These are phyloP conservation scores for Colletotrichum cordylinicola DNA, from an alignment of 2,329 filamentous ascomycete genomes.

Conservation along the genomic window DNA sequence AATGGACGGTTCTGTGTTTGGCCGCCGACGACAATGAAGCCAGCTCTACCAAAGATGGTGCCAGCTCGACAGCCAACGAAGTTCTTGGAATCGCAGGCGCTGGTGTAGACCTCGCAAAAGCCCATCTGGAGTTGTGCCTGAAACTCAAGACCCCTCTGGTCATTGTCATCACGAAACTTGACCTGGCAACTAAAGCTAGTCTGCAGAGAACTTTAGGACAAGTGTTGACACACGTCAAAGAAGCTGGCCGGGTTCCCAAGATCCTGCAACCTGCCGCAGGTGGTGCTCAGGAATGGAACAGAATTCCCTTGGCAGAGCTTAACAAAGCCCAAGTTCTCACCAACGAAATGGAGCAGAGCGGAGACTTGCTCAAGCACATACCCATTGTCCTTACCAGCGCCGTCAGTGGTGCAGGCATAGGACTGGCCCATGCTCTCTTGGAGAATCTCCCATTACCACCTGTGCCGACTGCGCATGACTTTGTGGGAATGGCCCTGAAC, in stretches of 20 bases:
- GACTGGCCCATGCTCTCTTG: conserved; percentile 81
- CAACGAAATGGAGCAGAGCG: conserved; percentile 50
- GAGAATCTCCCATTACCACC: conserved; percentile 75
- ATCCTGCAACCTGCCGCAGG: conserved; percentile 68
- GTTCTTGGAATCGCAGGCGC: conserved; percentile 53
- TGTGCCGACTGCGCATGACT: conserved; percentile 57
- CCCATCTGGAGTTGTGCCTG: conserved; percentile 85
- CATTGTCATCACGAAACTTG: conserved; percentile 89
- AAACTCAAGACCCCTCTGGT: conserved; percentile 79
- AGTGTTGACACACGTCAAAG: conserved; percentile 79
- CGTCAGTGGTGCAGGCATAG: conserved; percentile 83
- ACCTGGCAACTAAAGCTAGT: conserved; percentile 77
- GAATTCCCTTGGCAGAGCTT: conserved; percentile 61
- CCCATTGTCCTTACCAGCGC: conserved; percentile 90
- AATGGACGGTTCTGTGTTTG: conserved; percentile 91
- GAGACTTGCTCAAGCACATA: conserved; percentile 59
- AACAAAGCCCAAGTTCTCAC: conserved; percentile 63
- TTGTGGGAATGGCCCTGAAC: conserved; percentile 59
- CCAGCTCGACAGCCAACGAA: conserved; percentile 57
- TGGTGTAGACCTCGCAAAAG: conserved; percentile 75
- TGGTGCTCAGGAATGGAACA: conserved; percentile 56
- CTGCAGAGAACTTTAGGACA: conserved; percentile 75
- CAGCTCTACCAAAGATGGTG: conserved; percentile 33
- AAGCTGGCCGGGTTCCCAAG: conserved; percentile 73
- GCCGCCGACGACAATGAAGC: conserved; percentile 75